Percentiles rank a stretch among this genome's conserved stretches.
Conservation (phyloP, 441 rosid species). For the Corymbia calophylla region DNA sequence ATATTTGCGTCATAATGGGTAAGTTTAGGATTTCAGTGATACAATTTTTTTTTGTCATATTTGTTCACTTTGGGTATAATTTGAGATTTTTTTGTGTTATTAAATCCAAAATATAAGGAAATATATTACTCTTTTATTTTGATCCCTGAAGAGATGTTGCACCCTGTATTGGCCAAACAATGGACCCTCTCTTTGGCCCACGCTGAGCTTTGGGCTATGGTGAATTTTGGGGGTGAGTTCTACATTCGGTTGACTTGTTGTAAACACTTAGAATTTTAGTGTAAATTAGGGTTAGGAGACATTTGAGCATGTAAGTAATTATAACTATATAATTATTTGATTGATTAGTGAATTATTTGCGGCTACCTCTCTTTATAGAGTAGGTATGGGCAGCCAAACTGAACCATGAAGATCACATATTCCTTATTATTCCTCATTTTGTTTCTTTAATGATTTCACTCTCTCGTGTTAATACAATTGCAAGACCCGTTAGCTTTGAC, state of each 20-base stretch:
- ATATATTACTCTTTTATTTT: neutral
- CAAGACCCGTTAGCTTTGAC: neutral
- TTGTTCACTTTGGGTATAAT: neutral
- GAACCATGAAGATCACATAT: neutral
- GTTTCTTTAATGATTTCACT: neutral
- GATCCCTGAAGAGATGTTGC: neutral
- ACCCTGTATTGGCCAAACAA: neutral
- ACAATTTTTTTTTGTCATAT: neutral
- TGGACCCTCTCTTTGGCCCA: neutral
- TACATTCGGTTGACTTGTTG: neutral
- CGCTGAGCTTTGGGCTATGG: neutral
- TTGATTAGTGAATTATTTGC: neutral
- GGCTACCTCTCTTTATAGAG: accelerated
- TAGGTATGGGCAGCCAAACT: accelerated
- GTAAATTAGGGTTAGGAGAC: neutral
- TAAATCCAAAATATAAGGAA: neutral
- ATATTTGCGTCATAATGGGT: no score
- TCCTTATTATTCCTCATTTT: neutral
- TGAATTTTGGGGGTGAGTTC: neutral
- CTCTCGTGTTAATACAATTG: neutral
- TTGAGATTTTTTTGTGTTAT: neutral
- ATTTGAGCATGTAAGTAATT: neutral
- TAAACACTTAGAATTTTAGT: neutral
- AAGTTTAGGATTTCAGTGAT: neutral
- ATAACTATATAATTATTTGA: neutral